These are phyloP conservation scores for Apiotrichum sp. DNA, from an alignment of 1,284 basidiomycete species.

Conservation along the genomic window DNA sequence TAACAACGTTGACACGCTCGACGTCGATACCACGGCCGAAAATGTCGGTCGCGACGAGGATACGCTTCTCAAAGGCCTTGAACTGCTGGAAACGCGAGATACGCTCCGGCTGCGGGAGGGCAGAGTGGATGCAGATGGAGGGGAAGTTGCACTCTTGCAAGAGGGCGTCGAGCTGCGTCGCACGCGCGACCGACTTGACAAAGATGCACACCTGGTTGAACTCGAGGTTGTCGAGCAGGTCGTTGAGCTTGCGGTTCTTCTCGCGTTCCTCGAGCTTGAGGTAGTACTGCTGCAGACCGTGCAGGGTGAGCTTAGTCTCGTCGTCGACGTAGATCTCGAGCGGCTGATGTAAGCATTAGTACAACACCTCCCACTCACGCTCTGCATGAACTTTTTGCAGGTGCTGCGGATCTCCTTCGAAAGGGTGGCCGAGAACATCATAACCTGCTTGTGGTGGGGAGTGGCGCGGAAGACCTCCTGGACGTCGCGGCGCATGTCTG, in stretches of 20 bases:
- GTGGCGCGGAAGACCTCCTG: slow-evolving; percentile 99
- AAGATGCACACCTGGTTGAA: slow-evolving; percentile 99
- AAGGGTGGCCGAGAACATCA: slow-evolving; percentile 99
- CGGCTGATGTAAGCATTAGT: slow-evolving; percentile 55
- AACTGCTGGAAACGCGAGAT: slow-evolving; percentile 98
- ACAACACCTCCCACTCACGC: slow-evolving; percentile 55
- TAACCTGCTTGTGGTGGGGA: slow-evolving; percentile 99
- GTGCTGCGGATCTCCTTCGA: slow-evolving; percentile 95
- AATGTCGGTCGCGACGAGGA: slow-evolving; percentile 94
- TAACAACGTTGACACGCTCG: slow-evolving; percentile 92
- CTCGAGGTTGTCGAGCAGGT: slow-evolving; percentile 90
- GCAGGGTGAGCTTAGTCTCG: slow-evolving; percentile 96
- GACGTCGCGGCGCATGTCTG: slow-evolving; percentile 99
- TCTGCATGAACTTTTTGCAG: slow-evolving; percentile 99
- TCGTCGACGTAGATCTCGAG: slow-evolving; percentile 99
- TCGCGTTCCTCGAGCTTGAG: slow-evolving; percentile 90
- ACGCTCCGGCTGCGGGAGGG: slow-evolving; percentile 88
- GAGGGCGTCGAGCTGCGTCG: slow-evolving; percentile 92
- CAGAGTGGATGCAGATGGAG: slow-evolving; percentile 94
- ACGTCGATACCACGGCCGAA: slow-evolving; percentile 97
- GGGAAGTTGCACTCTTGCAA: slow-evolving; percentile 98
- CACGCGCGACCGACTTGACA: slow-evolving; percentile 94
- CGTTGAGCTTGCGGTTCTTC: slow-evolving; percentile 98
- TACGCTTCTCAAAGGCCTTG: slow-evolving; percentile 99
- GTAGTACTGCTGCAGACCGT: slow-evolving; percentile 98